phyloP scores from a whole-genome alignment of 805 yeast genomes.

The Zygosaccharomyces bailii region DNA sequence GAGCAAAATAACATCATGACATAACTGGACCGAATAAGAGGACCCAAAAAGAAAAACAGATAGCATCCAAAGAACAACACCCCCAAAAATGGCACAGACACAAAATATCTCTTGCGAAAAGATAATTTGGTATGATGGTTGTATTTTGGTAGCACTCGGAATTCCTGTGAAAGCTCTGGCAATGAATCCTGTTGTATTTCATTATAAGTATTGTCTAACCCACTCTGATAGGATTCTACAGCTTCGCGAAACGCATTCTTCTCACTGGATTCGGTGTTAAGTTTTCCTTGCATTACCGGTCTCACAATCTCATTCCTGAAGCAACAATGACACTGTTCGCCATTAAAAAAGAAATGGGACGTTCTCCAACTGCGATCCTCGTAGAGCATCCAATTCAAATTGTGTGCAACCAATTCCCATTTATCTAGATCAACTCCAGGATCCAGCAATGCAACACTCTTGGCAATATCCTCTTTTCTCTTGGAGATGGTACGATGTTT shows the following conservation, averaged over 20 bases:
- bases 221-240: not conserved
- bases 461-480: too few species aligned
- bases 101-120: too few species aligned
- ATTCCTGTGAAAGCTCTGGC: not conserved
- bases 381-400: slow-evolving; percentile 1
- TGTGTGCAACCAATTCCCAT: slow-evolving; percentile 7
- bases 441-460: too few species aligned
- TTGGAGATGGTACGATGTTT: too few species aligned
- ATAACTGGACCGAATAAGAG: not conserved
- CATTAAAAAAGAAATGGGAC: slow-evolving; percentile 3
- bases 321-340: not conserved
- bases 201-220: not conserved
- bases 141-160: not conserved
- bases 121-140: too few species aligned
- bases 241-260: not conserved
- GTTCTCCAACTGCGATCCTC: slow-evolving; percentile 4
- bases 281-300: not conserved
- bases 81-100: too few species aligned
- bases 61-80: too few species aligned
- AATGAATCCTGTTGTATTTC: not conserved
- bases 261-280: not conserved
- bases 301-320: slow-evolving; percentile 5
- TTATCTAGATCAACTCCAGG: not conserved
- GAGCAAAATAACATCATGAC: too few species aligned
- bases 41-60: too few species aligned